Evolutionary conservation across 176 grass and related monocot species (phyloP).

Genomic region (Rhipidocladum racemiflorum): DNA sequence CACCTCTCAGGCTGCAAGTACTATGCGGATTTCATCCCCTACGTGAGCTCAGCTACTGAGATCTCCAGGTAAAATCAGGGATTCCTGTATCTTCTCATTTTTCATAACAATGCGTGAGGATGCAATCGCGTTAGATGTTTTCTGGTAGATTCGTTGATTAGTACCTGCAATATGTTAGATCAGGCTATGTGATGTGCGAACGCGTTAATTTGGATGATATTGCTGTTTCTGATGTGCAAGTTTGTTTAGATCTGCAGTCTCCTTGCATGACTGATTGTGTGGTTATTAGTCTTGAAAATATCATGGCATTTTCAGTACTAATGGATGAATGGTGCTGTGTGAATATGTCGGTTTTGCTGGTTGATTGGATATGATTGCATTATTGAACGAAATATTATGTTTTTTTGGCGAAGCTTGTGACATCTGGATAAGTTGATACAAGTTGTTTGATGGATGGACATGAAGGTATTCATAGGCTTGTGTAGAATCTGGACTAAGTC

Average conservation of each 20-base stretch:
- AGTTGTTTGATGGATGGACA: background rate
- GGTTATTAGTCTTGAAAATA: background rate
- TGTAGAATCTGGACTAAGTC: background rate
- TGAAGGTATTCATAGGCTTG: background rate
- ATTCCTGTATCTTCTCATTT: background rate
- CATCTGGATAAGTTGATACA: background rate
- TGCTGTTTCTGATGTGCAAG: background rate
- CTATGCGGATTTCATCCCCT: constrained; percentile 52
- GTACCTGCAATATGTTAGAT: background rate
- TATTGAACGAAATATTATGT: background rate
- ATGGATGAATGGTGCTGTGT: background rate
- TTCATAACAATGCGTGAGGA: background rate
- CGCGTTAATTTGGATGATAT: background rate
- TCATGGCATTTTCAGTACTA: background rate
- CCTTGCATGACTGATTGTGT: background rate
- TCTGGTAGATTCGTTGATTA: background rate
- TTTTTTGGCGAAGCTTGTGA: background rate
- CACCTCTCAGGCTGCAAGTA: background rate
- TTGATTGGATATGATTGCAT: background rate
- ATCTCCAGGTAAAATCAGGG: constrained; percentile 31
- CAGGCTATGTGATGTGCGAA: background rate
- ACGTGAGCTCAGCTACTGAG: constrained; percentile 30
- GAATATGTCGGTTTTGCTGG: background rate
- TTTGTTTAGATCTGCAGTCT: background rate
- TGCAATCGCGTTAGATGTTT: background rate